Evolutionary conservation across 1,139 yeast species (phyloP).

Genomic region (Protomyces lactucae-debilis): DNA sequence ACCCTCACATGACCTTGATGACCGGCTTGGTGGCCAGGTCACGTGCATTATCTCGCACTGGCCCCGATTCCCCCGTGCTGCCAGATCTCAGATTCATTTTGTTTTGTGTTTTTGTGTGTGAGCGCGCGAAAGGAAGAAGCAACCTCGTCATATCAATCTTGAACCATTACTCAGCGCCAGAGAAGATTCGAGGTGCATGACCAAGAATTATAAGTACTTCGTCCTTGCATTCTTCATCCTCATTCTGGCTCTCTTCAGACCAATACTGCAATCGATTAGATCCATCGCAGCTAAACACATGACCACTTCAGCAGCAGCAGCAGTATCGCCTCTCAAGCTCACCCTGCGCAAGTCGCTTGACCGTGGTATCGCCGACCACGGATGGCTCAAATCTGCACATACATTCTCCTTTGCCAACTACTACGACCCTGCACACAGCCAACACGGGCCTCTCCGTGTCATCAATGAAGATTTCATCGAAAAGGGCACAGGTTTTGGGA

Average conservation of each 20-base stretch:
- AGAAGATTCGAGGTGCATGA: background rate
- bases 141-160: no score
- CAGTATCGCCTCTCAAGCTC: background rate
- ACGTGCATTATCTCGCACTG: no score
- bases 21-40: no score
- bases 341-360: slow-evolving; percentile 12
- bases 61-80: no score
- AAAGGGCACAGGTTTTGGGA: slow-evolving; percentile 23
- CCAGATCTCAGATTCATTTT: no score
- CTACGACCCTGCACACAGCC: slow-evolving; percentile 6
- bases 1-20: no score
- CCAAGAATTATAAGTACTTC: background rate
- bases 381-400: slow-evolving; percentile 25
- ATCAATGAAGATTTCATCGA: slow-evolving; percentile 26
- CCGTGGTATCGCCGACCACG: slow-evolving; percentile 26
- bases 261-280: background rate
- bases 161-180: no score
- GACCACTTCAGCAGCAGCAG: background rate
- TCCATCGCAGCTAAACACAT: background rate
- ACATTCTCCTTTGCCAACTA: slow-evolving; percentile 24
- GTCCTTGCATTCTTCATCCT: background rate
- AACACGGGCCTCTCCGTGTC: slow-evolving; percentile 22
- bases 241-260: background rate
- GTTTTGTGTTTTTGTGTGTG: no score
- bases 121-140: no score